These are phyloP conservation scores for Phytopythium litorale DNA, from an alignment of 352 stramenopile species.

Conservation along the genomic window DNA sequence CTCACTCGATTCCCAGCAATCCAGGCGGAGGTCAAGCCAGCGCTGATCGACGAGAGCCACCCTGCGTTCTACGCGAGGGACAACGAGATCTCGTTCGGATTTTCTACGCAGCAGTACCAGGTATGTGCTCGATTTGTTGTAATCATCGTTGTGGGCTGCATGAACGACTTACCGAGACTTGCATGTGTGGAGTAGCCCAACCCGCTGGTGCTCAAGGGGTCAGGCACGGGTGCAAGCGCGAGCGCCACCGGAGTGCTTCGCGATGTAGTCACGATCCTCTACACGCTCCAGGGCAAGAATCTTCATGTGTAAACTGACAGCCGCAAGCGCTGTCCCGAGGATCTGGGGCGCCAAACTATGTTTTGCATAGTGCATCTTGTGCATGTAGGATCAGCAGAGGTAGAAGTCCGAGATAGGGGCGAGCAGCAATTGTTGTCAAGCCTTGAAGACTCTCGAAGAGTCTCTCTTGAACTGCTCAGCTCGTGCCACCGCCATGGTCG, in stretches of 20 bases:
- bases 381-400: not conserved
- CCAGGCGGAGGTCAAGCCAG: constrained; percentile 39
- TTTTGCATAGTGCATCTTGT: not conserved
- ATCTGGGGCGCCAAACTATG: not conserved
- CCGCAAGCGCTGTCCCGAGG: not conserved
- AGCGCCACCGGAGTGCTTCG: constrained; percentile 71
- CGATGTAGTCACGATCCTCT: constrained; percentile 72
- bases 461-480: not conserved
- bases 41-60: constrained; percentile 60
- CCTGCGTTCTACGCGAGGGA: constrained; percentile 54
- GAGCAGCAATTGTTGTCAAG: not conserved
- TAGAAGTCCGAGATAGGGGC: not conserved
- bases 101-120: constrained; percentile 69
- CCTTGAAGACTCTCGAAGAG: not conserved
- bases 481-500: constrained; percentile 2
- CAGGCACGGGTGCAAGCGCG: constrained; percentile 51
- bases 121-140: constrained; percentile 1
- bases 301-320: constrained; percentile 17
- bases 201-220: constrained; percentile 66
- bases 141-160: not conserved
- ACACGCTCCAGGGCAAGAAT: constrained; percentile 58
- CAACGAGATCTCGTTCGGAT: constrained; percentile 72
- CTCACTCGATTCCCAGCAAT: constrained; percentile 46
- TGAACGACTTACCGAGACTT: not conserved
- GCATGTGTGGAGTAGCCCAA: constrained; percentile 20